Conservation (phyloP, 345 rosid species). For the Orychophragmus violaceus region DNA sequence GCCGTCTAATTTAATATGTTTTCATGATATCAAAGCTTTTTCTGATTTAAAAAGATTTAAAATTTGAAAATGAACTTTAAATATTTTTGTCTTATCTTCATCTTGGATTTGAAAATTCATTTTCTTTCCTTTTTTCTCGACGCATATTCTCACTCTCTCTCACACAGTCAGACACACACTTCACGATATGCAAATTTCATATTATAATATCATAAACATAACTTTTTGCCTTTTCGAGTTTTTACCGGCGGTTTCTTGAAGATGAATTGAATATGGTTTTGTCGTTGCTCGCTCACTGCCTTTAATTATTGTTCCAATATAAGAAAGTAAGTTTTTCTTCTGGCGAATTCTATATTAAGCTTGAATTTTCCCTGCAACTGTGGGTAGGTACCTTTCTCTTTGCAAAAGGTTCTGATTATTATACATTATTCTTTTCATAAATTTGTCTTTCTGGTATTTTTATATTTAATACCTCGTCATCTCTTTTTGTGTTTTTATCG, state of each 20-base stretch:
- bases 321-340: not conserved
- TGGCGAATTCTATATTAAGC: constrained; percentile 10
- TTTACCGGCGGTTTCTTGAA: constrained; percentile 9
- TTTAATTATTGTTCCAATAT: constrained; percentile 16
- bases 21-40: not conserved
- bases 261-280: constrained; percentile 15
- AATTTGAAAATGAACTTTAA: constrained; percentile 1
- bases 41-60: not conserved
- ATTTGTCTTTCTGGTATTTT: constrained; percentile 1
- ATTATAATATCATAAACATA: not conserved
- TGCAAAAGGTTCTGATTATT: not conserved
- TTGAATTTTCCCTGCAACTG: constrained; percentile 23
- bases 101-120: constrained; percentile 13
- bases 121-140: not conserved
- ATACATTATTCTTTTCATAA: not conserved
- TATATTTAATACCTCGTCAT: constrained; percentile 26
- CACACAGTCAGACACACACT: constrained; percentile 13
- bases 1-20: constrained; percentile 6
- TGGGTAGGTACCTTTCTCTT: constrained; percentile 22
- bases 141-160: constrained; percentile 13
- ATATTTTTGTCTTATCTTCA: constrained; percentile 25
- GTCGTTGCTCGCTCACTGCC: constrained; percentile 22
- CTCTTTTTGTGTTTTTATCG: constrained; percentile 26
- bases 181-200: not conserved
- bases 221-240: constrained; percentile 19